A percentile compares a stretch with the other conserved stretches of the same genome.
Evolutionary conservation across 2,329 filamentous ascomycete species (phyloP).

Genomic region (Lachnellula arida): DNA sequence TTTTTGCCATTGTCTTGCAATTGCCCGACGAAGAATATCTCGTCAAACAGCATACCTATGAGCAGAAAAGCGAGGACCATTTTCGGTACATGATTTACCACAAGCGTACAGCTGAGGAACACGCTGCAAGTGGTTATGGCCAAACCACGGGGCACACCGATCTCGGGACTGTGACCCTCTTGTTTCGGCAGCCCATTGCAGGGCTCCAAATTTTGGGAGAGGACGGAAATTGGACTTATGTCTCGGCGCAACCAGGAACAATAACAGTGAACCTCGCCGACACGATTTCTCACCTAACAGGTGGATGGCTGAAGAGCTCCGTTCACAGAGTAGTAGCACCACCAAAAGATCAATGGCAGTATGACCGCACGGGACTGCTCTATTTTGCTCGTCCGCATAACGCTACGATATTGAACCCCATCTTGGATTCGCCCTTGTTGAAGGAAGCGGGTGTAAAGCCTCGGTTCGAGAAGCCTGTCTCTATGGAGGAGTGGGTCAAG

Average conservation of each 20-base stretch:
- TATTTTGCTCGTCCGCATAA: slow-evolving; percentile 40
- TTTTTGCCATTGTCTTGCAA: slow-evolving; percentile 58
- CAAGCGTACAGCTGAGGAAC: slow-evolving; percentile 44
- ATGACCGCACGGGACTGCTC: slow-evolving; percentile 40
- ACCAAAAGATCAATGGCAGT: slow-evolving; percentile 34
- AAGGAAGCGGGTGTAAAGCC: slow-evolving; percentile 27
- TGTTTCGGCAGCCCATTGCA: slow-evolving; percentile 55
- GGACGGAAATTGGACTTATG: slow-evolving; percentile 46
- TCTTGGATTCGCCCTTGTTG: slow-evolving; percentile 30
- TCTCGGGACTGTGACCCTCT: slow-evolving; percentile 49
- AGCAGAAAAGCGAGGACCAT: slow-evolving; percentile 54
- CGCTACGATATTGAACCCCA: slow-evolving; percentile 26
- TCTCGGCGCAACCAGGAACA: slow-evolving; percentile 44
- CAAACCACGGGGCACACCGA: slow-evolving; percentile 51
- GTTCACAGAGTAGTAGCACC: slow-evolving; percentile 37
- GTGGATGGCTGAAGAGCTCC: slow-evolving; percentile 42
- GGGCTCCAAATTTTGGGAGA: slow-evolving; percentile 51
- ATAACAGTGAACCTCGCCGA: slow-evolving; percentile 50
- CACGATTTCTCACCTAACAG: slow-evolving; percentile 44
- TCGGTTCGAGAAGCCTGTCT: slow-evolving; percentile 38
- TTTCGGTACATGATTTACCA: slow-evolving; percentile 60
- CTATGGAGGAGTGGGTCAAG: slow-evolving; percentile 42
- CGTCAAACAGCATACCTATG: slow-evolving; percentile 51
- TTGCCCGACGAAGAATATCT: slow-evolving; percentile 55
- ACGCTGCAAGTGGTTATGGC: slow-evolving; percentile 39